Percentiles rank a stretch among this genome's conserved stretches.
Evolutionary conservation across 139 green algal genomes (phyloP).

Genomic region (Chlorella sp.): DNA sequence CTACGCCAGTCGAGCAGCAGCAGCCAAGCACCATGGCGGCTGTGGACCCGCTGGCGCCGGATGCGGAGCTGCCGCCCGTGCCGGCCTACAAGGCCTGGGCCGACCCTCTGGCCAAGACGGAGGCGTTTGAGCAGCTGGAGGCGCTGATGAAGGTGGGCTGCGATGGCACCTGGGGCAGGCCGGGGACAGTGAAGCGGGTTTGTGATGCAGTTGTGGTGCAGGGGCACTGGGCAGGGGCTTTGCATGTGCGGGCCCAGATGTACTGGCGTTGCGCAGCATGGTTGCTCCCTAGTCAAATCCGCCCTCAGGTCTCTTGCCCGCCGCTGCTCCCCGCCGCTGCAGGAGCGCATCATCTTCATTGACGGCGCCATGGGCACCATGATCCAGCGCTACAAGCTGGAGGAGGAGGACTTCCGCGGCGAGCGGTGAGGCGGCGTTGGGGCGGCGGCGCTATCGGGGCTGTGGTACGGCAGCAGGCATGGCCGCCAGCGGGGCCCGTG

Average conservation of each 20-base stretch:
- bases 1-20: neutral
- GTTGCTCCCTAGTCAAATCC: no score
- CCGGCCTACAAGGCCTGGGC: slow-evolving; percentile 25
- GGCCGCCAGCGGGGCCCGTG: neutral
- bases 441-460: slow-evolving; percentile 10
- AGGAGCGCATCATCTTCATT: slow-evolving; percentile 93
- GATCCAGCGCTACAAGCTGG: slow-evolving; percentile 83
- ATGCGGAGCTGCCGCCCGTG: slow-evolving; percentile 31
- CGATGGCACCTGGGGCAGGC: no score
- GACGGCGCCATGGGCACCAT: slow-evolving; percentile 94
- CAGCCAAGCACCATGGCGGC: neutral
- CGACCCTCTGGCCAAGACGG: slow-evolving; percentile 45
- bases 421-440: slow-evolving; percentile 54
- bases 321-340: no score
- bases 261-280: no score
- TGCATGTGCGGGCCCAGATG: no score
- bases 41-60: slow-evolving; percentile 39
- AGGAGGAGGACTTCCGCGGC: slow-evolving; percentile 92
- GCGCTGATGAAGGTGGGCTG: slow-evolving; percentile 65
- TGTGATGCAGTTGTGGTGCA: no score
- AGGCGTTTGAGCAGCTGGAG: slow-evolving; percentile 76
- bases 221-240: no score
- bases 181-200: no score
- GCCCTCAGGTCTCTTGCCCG: no score
- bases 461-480: neutral